Percentiles rank a stretch among this genome's conserved stretches.
Evolutionary conservation across 1,284 basidiomycete species (phyloP).

Genomic region (Trametes pubescens): DNA sequence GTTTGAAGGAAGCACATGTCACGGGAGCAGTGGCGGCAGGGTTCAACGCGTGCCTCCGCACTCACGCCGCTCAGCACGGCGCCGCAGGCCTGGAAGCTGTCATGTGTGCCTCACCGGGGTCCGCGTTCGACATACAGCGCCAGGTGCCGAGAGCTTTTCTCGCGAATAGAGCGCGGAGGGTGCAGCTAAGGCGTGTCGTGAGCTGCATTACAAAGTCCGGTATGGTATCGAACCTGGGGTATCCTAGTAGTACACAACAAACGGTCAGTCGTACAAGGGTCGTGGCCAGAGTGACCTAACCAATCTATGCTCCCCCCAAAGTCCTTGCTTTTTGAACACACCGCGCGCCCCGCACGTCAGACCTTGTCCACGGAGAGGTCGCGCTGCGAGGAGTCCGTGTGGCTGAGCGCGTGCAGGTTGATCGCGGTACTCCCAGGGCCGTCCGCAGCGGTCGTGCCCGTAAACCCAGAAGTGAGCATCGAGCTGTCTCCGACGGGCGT

Average conservation of each 20-base stretch:
- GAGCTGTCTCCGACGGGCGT: neutral
- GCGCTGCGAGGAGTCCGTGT: neutral
- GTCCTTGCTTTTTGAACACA: neutral
- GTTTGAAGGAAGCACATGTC: no score
- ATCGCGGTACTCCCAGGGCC: neutral
- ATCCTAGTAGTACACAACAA: neutral
- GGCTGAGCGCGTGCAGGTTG: conserved; percentile 9
- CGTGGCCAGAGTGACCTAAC: neutral
- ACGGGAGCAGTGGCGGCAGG: no score
- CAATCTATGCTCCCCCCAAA: neutral
- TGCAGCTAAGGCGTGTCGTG: no score
- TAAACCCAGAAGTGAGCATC: conserved; percentile 1
- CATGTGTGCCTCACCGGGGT: no score
- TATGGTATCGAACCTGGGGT: neutral
- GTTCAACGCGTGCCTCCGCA: no score
- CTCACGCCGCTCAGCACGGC: no score
- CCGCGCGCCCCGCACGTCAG: neutral
- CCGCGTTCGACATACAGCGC: no score
- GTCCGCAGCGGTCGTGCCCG: conserved; percentile 7
- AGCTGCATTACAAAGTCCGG: neutral
- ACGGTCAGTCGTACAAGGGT: neutral
- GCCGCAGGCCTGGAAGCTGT: no score
- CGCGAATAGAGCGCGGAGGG: no score
- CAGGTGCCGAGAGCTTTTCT: no score
- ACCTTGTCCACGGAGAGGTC: conserved; percentile 3